Conservation (phyloP, 805 yeast species). For the Brettanomyces nanus region DNA sequence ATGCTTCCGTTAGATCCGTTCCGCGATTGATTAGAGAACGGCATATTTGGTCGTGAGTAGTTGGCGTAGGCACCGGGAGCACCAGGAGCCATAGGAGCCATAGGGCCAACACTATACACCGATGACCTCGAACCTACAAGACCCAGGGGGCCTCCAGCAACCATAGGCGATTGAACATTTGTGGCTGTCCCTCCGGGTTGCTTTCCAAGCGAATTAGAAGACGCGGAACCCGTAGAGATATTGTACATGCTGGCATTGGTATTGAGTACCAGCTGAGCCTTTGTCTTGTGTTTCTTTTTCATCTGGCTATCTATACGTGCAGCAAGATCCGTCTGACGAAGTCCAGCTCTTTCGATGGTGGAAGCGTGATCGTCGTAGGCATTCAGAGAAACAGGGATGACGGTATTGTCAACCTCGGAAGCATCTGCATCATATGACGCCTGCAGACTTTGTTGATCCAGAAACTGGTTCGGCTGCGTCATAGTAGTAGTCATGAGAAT, state of each 20-base stretch:
- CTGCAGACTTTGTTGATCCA: background rate
- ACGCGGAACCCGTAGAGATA: background rate
- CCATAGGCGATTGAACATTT: too few relatives aligned
- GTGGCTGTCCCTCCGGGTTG: too few relatives aligned
- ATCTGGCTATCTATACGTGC: constrained; percentile 19
- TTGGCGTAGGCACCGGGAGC: too few relatives aligned
- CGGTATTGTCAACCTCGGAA: background rate
- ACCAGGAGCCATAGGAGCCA: too few relatives aligned
- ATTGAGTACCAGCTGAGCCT: constrained; percentile 12
- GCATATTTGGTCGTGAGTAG: constrained; percentile 1
- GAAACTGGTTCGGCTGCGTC: background rate
- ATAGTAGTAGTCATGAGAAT: background rate
- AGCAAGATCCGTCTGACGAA: constrained; percentile 23
- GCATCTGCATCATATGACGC: background rate
- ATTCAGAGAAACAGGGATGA: constrained; percentile 8
- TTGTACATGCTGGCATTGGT: constrained; percentile 6
- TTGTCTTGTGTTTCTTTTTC: constrained; percentile 20
- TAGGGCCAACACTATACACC: too few relatives aligned
- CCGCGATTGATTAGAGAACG: background rate
- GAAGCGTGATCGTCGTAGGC: constrained; percentile 23
- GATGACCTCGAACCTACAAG: too few relatives aligned
- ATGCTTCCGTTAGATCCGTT: constrained; percentile 2
- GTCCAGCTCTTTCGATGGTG: constrained; percentile 22
- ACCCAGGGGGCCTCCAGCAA: too few relatives aligned
- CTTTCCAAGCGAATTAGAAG: background rate